Percentiles rank a stretch among this genome's conserved stretches.
These are phyloP conservation scores for Vigna angularis DNA, from an alignment of 306 rosid genomes.

Conservation along the genomic window DNA sequence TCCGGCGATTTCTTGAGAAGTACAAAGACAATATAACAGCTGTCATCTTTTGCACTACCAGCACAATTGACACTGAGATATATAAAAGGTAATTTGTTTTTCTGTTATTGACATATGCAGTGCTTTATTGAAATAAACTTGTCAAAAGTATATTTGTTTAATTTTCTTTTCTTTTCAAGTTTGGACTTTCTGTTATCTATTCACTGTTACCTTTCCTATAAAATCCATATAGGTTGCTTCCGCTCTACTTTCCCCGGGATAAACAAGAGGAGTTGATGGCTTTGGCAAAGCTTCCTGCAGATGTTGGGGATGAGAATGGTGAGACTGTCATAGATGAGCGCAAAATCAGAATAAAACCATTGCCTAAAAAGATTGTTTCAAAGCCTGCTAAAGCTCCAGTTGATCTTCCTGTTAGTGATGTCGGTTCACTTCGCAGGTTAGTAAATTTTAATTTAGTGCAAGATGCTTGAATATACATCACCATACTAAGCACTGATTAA, in stretches of 20 bases:
- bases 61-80: constrained; percentile 85
- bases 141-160: constrained; percentile 5
- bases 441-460: constrained; percentile 39
- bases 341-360: constrained; percentile 93
- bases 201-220: constrained; percentile 34
- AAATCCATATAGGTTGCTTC: constrained; percentile 74
- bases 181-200: constrained; percentile 33
- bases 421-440: constrained; percentile 76
- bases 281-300: constrained; percentile 88
- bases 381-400: constrained; percentile 62
- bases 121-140: constrained; percentile 42
- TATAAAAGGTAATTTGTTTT: constrained; percentile 76
- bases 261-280: constrained; percentile 95
- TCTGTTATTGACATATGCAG: constrained; percentile 3
- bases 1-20: constrained; percentile 92
- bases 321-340: constrained; percentile 95
- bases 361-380: constrained; percentile 70
- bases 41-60: constrained; percentile 91
- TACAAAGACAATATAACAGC: constrained; percentile 85
- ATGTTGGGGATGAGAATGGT: constrained; percentile 99
- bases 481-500: constrained; percentile 26
- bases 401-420: constrained; percentile 82
- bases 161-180: constrained; percentile 15
- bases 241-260: constrained; percentile 97
- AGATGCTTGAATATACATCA: constrained; percentile 24